A percentile compares a stretch with the other conserved stretches of the same genome.
phyloP scores from a whole-genome alignment of 1,284 basidiomycete species.

The Ustilago hordei region DNA sequence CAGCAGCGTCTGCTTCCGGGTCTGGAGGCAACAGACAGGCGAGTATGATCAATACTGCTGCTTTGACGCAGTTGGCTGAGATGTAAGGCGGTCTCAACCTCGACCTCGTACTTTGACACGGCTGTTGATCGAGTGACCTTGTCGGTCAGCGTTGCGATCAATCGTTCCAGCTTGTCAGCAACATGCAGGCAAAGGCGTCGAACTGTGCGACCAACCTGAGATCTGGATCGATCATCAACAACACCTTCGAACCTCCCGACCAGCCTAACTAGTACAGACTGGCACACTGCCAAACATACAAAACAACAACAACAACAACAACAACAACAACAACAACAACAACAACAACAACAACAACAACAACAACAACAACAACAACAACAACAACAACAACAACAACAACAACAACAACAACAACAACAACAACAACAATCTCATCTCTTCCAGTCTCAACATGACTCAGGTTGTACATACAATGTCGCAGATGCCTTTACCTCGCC shows the following conservation, averaged over 20 bases:
- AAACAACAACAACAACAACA: not conserved
- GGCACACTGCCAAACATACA: not conserved
- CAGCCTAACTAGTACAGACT: not conserved
- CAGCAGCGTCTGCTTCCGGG: slow-evolving; percentile 7
- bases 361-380: not conserved
- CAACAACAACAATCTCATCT: not conserved
- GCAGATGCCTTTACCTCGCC: not conserved
- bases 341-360: not conserved
- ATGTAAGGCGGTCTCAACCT: slow-evolving; percentile 14
- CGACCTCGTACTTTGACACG: not conserved
- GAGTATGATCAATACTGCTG: slow-evolving; percentile 40
- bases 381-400: not conserved
- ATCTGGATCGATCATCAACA: too few species aligned
- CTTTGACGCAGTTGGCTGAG: slow-evolving; percentile 38
- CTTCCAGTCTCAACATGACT: not conserved
- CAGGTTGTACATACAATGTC: not conserved
- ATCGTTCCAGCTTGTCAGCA: not conserved
- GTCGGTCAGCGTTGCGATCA: not conserved
- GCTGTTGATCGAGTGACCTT: not conserved
- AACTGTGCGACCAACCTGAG: not conserved
- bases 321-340: not conserved
- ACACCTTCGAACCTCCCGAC: not conserved
- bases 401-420: not conserved
- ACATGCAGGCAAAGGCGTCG: not conserved
- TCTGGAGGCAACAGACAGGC: slow-evolving; percentile 9